Conservation (phyloP, 2,329 filamentous ascomycete species). For the Emmonsia crescens region DNA sequence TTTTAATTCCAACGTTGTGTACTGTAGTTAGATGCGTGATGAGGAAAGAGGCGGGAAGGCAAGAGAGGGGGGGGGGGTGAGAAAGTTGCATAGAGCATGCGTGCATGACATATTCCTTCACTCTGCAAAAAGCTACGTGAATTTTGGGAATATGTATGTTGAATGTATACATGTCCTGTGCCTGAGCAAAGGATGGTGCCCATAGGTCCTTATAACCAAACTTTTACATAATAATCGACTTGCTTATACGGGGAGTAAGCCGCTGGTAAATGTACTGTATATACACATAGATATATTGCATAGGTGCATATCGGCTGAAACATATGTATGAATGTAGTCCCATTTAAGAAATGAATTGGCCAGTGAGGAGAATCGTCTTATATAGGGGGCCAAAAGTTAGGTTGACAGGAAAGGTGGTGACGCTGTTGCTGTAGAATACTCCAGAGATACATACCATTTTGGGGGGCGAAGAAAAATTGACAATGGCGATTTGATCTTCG, state of each 20-base stretch:
- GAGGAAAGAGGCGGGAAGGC: not conserved
- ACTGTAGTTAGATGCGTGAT: not conserved
- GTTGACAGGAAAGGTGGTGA: not conserved
- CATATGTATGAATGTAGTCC: not conserved
- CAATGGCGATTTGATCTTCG: not conserved
- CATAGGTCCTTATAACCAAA: not conserved
- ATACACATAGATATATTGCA: not conserved
- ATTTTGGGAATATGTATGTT: not conserved
- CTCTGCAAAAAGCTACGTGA: not conserved
- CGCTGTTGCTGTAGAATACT: not conserved
- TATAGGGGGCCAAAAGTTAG: not conserved
- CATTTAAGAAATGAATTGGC: not conserved
- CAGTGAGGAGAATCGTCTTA: not conserved
- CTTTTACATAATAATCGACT: not conserved
- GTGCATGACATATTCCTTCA: not conserved
- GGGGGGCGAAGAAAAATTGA: not conserved
- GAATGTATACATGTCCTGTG: not conserved
- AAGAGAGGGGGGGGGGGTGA: no score
- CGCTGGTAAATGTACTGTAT: not conserved
- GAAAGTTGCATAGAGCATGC: not conserved
- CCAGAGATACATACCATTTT: not conserved
- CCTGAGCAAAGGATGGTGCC: not conserved
- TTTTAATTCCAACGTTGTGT: not conserved
- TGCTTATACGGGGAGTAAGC: not conserved
- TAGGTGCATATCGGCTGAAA: not conserved